phyloP scores from a whole-genome alignment of 805 yeast genomes.

The Brettanomyces bruxellensis region DNA sequence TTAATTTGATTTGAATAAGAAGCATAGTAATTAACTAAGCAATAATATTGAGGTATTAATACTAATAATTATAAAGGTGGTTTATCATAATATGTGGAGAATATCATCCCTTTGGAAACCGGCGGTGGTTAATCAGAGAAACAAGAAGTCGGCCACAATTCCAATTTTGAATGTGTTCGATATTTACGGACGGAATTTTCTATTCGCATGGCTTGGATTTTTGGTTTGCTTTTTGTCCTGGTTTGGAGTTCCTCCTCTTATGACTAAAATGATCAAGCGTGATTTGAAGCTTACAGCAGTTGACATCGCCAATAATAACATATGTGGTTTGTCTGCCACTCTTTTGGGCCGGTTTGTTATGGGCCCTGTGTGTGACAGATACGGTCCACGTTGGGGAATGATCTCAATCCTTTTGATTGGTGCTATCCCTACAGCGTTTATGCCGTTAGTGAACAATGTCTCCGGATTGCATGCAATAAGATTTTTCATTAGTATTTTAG shows the following conservation, averaged over 20 bases:
- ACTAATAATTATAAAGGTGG: too few relatives aligned
- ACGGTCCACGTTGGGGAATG: constrained; percentile 24
- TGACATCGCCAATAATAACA: constrained; percentile 23
- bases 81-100: too few relatives aligned
- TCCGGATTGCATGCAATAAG: constrained; percentile 20
- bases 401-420: constrained; percentile 17
- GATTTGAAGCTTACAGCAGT: constrained; percentile 17
- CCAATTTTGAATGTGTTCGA: constrained; percentile 21
- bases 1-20: too few relatives aligned
- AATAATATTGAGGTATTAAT: too few relatives aligned
- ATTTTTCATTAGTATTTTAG: constrained; percentile 24
- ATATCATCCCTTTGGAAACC: constrained; percentile 12
- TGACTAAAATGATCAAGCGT: constrained; percentile 15
- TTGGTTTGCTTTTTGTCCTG: constrained; percentile 24
- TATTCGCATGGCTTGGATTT: constrained; percentile 24
- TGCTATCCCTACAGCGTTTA: constrained; percentile 22
- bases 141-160: constrained; percentile 17
- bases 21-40: too few relatives aligned
- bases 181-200: constrained; percentile 18
- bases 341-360: constrained; percentile 19
- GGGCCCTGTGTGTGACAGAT: constrained; percentile 22
- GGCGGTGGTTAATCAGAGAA: constrained; percentile 20
- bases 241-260: constrained; percentile 26
- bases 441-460: constrained; percentile 16
- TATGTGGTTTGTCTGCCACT: constrained; percentile 24